These are phyloP conservation scores for Pestalotiopsis sp. DNA, from an alignment of 2,329 filamentous ascomycete species.

Conservation along the genomic window DNA sequence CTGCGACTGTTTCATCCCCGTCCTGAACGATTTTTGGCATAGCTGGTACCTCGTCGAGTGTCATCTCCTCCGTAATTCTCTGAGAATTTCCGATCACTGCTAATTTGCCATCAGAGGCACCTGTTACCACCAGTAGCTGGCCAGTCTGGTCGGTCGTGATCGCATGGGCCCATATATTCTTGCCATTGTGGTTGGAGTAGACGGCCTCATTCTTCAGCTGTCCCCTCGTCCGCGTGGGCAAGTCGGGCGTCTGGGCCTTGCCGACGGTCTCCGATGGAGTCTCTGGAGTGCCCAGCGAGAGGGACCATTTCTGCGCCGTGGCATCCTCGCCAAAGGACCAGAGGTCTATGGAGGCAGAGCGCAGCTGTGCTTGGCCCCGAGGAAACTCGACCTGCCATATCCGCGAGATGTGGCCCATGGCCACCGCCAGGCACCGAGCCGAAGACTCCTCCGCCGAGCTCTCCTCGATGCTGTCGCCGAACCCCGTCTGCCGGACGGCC, in stretches of 20 bases:
- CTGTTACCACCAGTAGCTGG: conserved; percentile 60
- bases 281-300: conserved; percentile 35
- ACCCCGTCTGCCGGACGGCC: conserved; percentile 60
- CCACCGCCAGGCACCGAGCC: conserved; percentile 60
- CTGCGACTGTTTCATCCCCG: not conserved
- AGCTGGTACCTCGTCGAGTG: conserved; percentile 1
- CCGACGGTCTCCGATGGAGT: not conserved
- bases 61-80: not conserved
- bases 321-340: conserved; percentile 86
- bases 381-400: conserved; percentile 86
- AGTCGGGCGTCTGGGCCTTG: conserved; percentile 17
- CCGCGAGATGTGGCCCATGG: conserved; percentile 83
- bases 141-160: conserved; percentile 28
- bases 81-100: conserved; percentile 31
- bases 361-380: conserved; percentile 20
- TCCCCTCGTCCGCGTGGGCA: conserved; percentile 13
- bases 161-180: conserved; percentile 84
- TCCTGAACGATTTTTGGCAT: not conserved
- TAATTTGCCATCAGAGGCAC: conserved; percentile 80
- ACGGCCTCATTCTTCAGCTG: conserved; percentile 53
- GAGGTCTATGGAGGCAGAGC: conserved; percentile 43
- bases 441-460: conserved; percentile 26
- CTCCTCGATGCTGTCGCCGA: conserved; percentile 44
- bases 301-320: conserved; percentile 70
- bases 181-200: conserved; percentile 72